These are phyloP conservation scores for Eucalyptus polyanthemos DNA, from an alignment of 345 rosid species.

Conservation along the genomic window DNA sequence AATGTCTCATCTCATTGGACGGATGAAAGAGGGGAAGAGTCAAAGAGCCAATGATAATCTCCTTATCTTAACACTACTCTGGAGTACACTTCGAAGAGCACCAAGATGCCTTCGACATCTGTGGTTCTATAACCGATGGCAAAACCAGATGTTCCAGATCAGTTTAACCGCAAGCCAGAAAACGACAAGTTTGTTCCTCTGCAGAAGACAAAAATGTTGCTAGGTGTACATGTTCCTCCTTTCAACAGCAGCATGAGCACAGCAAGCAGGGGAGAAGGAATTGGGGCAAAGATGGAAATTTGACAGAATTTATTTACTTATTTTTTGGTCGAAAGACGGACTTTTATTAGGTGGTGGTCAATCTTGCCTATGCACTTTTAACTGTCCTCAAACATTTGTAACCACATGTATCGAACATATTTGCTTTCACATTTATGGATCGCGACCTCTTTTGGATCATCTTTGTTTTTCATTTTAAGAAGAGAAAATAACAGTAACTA, in stretches of 20 bases:
- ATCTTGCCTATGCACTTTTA: background rate
- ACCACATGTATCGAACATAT: no score
- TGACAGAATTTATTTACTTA: background rate
- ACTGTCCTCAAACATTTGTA: background rate
- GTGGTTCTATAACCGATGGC: background rate
- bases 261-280: background rate
- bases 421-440: background rate
- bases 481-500: no score
- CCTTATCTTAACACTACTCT: background rate
- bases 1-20: background rate
- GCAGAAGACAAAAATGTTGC: background rate
- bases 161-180: background rate
- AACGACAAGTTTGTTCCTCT: background rate
- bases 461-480: background rate
- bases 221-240: background rate
- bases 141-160: background rate
- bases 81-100: background rate
- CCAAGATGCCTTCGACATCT: background rate
- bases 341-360: no score
- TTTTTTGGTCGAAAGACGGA: no score
- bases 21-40: background rate
- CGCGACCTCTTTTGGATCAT: rapidly evolving
- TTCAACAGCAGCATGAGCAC: background rate
- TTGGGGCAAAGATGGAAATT: background rate
- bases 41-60: background rate